These are phyloP conservation scores for Exophiala alcalophila DNA, from an alignment of 2,329 filamentous ascomycete species.

Conservation along the genomic window DNA sequence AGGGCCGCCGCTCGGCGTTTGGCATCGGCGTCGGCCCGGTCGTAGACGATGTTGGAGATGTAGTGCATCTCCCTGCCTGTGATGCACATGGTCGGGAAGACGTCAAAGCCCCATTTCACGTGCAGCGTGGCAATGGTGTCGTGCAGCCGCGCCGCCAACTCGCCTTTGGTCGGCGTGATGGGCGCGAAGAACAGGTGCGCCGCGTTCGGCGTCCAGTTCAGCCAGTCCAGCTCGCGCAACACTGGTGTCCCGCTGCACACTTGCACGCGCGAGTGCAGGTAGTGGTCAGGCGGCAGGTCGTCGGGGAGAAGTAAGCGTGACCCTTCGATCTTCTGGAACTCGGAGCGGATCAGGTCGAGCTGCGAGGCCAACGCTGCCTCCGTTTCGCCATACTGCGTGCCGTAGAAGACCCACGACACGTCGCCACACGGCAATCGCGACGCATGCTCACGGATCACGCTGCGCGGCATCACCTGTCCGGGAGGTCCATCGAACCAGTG, in stretches of 20 bases:
- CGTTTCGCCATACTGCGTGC: slow-evolving; percentile 33
- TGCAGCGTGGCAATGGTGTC: slow-evolving; percentile 31
- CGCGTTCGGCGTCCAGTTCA: slow-evolving; percentile 38
- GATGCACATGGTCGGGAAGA: slow-evolving; percentile 30
- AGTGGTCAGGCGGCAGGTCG: slow-evolving; percentile 34
- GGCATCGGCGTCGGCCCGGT: slow-evolving; percentile 31
- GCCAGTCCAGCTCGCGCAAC: slow-evolving; percentile 36
- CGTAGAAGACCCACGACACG: slow-evolving; percentile 36
- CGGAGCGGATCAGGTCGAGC: slow-evolving; percentile 30
- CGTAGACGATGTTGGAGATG: slow-evolving; percentile 37
- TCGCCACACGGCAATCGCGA: slow-evolving; percentile 32
- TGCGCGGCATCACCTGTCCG: slow-evolving; percentile 32
- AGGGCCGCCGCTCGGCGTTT: slow-evolving; percentile 32
- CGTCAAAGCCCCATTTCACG: slow-evolving; percentile 26
- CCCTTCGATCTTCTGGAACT: slow-evolving; percentile 33
- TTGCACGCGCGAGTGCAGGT: slow-evolving; percentile 32
- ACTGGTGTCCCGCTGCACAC: slow-evolving; percentile 33
- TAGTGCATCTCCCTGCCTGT: slow-evolving; percentile 36
- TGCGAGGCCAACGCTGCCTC: slow-evolving; percentile 31
- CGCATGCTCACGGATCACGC: slow-evolving; percentile 33
- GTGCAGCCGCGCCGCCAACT: slow-evolving; percentile 33
- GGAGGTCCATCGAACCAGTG: slow-evolving; percentile 31
- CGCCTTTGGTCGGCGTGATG: slow-evolving; percentile 36
- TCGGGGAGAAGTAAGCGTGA: slow-evolving; percentile 35
- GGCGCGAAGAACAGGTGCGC: slow-evolving; percentile 37